Conservation (phyloP, 192 early-diverging fungal genomes). For the Ambispora gerdemannii region DNA sequence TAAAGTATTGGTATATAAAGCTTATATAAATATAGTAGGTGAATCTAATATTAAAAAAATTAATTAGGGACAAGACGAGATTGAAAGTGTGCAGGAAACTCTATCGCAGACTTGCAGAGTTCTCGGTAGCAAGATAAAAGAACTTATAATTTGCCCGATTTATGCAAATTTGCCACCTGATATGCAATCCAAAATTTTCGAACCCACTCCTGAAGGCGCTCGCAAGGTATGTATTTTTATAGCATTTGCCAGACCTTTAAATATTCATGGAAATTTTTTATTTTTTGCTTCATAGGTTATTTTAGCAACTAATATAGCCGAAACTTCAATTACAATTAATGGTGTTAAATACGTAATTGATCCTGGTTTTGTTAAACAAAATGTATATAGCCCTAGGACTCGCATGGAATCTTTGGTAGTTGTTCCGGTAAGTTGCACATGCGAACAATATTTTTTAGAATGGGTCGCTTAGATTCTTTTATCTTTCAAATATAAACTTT, state of each 20-base stretch:
- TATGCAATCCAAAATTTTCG: conserved; percentile 95
- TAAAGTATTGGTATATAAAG: not conserved
- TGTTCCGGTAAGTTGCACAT: conserved; percentile 54
- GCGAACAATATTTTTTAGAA: not conserved
- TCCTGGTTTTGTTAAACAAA: conserved; percentile 96
- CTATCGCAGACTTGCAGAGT: conserved; percentile 70
- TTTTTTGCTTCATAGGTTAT: conserved; percentile 52
- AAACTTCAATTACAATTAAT: conserved; percentile 97
- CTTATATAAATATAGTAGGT: not conserved
- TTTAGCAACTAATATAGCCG: conserved; percentile 98
- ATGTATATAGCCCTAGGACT: conserved; percentile 88
- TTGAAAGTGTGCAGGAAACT: conserved; percentile 85
- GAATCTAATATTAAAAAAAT: not conserved
- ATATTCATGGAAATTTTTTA: not conserved
- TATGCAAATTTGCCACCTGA: conserved; percentile 96
- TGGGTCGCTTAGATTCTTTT: no score
- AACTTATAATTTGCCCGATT: conserved; percentile 93
- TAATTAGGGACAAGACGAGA: conserved; percentile 89
- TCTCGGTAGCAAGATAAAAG: conserved; percentile 82
- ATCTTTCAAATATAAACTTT: not conserved
- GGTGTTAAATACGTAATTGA: conserved; percentile 97
- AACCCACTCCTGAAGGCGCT: conserved; percentile 88
- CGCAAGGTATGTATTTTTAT: conserved; percentile 61
- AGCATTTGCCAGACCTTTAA: not conserved
- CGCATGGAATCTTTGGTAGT: conserved; percentile 98